Percentiles rank a stretch among this genome's conserved stretches.
Conservation (phyloP, 1,284 basidiomycete species). For the Microbotryum lychnidis-dioicae region DNA sequence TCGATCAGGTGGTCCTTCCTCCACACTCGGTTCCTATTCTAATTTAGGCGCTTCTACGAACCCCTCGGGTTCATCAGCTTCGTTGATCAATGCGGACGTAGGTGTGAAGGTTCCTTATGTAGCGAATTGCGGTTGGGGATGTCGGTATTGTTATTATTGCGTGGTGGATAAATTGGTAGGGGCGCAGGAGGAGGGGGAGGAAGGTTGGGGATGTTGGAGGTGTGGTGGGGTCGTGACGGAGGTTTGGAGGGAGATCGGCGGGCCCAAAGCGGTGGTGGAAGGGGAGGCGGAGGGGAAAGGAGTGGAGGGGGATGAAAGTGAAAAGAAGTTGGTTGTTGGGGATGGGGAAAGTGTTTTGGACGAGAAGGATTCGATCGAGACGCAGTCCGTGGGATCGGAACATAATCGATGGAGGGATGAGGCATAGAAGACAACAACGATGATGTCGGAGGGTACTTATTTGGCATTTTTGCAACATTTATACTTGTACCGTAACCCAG, state of each 20-base stretch:
- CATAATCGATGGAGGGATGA: background rate
- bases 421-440: background rate
- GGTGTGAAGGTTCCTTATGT: conserved; percentile 32
- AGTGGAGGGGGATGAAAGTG: background rate
- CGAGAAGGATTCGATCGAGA: background rate
- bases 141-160: conserved; percentile 36
- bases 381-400: background rate
- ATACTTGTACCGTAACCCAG: background rate
- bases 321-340: background rate
- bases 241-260: conserved; percentile 9
- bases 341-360: background rate
- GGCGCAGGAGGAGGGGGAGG: conserved; percentile 25
- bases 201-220: conserved; percentile 29
- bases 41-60: background rate
- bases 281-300: background rate
- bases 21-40: background rate
- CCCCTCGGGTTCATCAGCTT: background rate
- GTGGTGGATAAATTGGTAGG: conserved; percentile 24
- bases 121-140: conserved; percentile 26
- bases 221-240: conserved; percentile 22
- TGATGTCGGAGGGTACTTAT: background rate
- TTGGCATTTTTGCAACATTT: background rate
- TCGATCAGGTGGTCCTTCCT: background rate
- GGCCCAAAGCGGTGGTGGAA: background rate
- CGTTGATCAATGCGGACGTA: conserved; percentile 7